These are phyloP conservation scores for Coemansia sp. DNA, from an alignment of 192 early-diverging fungal genomes.

Conservation along the genomic window DNA sequence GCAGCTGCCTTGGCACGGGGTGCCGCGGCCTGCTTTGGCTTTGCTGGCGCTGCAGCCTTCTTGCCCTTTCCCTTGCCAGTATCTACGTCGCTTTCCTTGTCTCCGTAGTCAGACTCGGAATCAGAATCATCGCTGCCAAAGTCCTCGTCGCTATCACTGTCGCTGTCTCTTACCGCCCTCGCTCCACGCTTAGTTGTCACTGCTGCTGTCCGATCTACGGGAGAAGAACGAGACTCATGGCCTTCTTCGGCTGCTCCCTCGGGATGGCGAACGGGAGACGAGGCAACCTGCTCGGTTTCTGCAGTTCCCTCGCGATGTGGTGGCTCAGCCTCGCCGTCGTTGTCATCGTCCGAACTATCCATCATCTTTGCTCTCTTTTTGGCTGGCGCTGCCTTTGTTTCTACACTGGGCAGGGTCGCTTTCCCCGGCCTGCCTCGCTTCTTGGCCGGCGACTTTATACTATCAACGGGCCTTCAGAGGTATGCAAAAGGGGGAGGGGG, in stretches of 20 bases:
- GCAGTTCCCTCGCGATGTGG: not conserved
- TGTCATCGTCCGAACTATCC: not conserved
- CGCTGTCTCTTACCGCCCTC: not conserved
- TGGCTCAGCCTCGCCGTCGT: not conserved
- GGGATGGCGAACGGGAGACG: not conserved
- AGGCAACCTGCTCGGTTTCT: not conserved
- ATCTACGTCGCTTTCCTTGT: not conserved
- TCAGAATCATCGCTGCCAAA: slow-evolving; percentile 6
- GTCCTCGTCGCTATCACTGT: not conserved
- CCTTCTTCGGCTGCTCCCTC: not conserved
- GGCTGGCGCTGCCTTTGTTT: not conserved
- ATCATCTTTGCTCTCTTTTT: not conserved
- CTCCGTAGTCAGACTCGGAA: slow-evolving; percentile 14
- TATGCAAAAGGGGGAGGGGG: not conserved
- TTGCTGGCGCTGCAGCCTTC: not conserved
- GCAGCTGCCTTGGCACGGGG: not conserved
- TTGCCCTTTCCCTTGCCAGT: too few relatives aligned
- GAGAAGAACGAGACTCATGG: not conserved
- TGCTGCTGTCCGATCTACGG: not conserved
- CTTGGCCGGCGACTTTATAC: not conserved
- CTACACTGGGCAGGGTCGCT: not conserved
- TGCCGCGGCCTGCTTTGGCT: not conserved
- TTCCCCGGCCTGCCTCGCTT: not conserved
- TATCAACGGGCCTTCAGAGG: not conserved
- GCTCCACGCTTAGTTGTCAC: slow-evolving; percentile 9